Conservation (phyloP, 345 rosid genomes). For the Salix exigua region DNA sequence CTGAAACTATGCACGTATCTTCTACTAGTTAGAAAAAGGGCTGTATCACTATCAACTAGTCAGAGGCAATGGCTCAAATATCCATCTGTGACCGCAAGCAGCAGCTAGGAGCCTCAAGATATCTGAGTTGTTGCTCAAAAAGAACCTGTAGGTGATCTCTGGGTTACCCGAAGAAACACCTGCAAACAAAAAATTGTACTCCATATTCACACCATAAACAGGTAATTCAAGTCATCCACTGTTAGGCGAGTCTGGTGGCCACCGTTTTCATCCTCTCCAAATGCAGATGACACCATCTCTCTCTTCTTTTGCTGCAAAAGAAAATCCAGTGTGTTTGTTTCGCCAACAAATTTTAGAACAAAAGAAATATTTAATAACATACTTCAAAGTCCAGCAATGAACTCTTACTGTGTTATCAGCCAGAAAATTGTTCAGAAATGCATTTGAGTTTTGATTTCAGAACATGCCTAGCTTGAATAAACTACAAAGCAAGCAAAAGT, state of each 20-base stretch:
- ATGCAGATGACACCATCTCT: conserved; percentile 89
- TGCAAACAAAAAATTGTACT: background rate
- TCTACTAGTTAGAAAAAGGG: background rate
- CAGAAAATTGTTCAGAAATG: background rate
- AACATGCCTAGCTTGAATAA: background rate
- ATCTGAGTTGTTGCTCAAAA: conserved; percentile 12
- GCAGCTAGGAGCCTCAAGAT: conserved; percentile 4
- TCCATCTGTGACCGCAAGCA: conserved; percentile 2
- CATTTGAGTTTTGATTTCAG: background rate
- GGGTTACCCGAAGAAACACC: conserved; percentile 21
- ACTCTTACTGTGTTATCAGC: background rate
- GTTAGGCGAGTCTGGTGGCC: conserved; percentile 75
- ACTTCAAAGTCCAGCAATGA: background rate
- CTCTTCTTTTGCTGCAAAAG: conserved; percentile 80
- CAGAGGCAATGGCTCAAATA: conserved; percentile 2
- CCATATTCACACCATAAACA: conserved; percentile 68
- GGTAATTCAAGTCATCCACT: conserved; percentile 76
- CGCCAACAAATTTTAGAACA: background rate
- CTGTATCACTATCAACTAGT: background rate
- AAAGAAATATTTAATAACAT: background rate
- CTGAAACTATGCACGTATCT: background rate
- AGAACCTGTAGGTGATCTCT: conserved; percentile 24
- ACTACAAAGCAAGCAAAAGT: background rate
- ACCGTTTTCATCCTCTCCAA: conserved; percentile 85
- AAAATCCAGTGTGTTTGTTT: background rate